phyloP scores from a whole-genome alignment of 177 flowering plant species.

The Vitis hybrid region DNA sequence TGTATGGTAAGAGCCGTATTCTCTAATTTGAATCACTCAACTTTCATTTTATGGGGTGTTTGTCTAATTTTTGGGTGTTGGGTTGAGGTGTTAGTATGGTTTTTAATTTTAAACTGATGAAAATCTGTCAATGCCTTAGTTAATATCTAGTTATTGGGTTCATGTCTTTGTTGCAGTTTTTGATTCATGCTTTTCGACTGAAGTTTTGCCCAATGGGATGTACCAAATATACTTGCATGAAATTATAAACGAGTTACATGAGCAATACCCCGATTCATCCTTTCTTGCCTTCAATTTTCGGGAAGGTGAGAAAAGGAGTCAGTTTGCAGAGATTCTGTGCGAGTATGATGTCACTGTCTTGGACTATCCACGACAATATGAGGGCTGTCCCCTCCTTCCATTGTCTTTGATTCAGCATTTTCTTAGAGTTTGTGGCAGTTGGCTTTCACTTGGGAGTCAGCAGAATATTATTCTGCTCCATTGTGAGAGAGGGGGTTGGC shows the following conservation, averaged over 20 bases:
- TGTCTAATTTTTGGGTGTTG: background rate
- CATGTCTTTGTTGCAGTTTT: slow-evolving; percentile 60
- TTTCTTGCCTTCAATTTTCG: slow-evolving; percentile 94
- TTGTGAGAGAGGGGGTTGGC: slow-evolving; percentile 99
- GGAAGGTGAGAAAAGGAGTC: slow-evolving; percentile 87
- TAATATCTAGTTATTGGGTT: background rate
- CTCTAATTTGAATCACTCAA: background rate
- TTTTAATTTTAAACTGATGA: background rate
- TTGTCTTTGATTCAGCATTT: slow-evolving; percentile 86
- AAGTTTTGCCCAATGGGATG: slow-evolving; percentile 75
- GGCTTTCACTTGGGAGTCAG: slow-evolving; percentile 72
- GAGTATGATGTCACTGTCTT: slow-evolving; percentile 82
- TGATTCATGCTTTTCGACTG: slow-evolving; percentile 95
- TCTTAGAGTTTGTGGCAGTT: slow-evolving; percentile 80
- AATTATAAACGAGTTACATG: slow-evolving; percentile 75
- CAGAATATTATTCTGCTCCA: slow-evolving; percentile 82
- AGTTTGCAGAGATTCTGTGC: slow-evolving; percentile 81
- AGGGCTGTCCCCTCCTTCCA: slow-evolving; percentile 92
- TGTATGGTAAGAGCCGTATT: slow-evolving; percentile 57
- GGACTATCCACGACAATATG: slow-evolving; percentile 95
- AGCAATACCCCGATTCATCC: slow-evolving; percentile 71
- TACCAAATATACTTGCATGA: slow-evolving; percentile 84
- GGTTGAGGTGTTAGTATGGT: background rate
- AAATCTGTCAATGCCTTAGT: no score
- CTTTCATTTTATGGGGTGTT: background rate